A percentile compares a stretch with the other conserved stretches of the same genome.
Evolutionary conservation across 257 asterid species (phyloP).

Genomic region (Jasminum sambac): DNA sequence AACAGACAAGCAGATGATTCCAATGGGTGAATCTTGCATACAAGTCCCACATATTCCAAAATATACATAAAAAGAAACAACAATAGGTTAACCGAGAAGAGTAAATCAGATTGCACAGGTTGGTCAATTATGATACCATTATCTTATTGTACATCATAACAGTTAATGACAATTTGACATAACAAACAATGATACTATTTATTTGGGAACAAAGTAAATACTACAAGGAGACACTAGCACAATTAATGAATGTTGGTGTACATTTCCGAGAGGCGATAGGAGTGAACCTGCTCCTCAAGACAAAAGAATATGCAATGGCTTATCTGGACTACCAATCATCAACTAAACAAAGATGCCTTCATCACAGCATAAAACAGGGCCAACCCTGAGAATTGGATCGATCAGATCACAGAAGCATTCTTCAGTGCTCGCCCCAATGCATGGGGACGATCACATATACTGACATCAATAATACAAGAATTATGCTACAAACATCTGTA

Average conservation of each 20-base stretch:
- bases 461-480: background rate
- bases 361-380: slow-evolving; percentile 24
- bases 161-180: background rate
- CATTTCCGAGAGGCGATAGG: slow-evolving; percentile 30
- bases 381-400: slow-evolving; percentile 17
- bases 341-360: background rate
- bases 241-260: slow-evolving; percentile 33
- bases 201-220: background rate
- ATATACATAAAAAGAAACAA: background rate
- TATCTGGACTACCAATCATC: slow-evolving; percentile 7
- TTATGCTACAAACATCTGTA: background rate
- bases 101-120: background rate
- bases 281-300: slow-evolving; percentile 36
- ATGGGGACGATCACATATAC: background rate
- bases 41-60: background rate
- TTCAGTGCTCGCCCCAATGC: slow-evolving; percentile 13
- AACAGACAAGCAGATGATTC: background rate
- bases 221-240: background rate
- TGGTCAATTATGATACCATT: background rate
- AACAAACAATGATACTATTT: background rate
- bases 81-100: too few relatives aligned
- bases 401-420: slow-evolving; percentile 20
- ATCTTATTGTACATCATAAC: background rate
- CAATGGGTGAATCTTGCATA: background rate
- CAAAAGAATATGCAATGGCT: slow-evolving; percentile 31